Evolutionary conservation across 1,284 basidiomycete genomes (phyloP).

Genomic region (Jaminaea rosea): DNA sequence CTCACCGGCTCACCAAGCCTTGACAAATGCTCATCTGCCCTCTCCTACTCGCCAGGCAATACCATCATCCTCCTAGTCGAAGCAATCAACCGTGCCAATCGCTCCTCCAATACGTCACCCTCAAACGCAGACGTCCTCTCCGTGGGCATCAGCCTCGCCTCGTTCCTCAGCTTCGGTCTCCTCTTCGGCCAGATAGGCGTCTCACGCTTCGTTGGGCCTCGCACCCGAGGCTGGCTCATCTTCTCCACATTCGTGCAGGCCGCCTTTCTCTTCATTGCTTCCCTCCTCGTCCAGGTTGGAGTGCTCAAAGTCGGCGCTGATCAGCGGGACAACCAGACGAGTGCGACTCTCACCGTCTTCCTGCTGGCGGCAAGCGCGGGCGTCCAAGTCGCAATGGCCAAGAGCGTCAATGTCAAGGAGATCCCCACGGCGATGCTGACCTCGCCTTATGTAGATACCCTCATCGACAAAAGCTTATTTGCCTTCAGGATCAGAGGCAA

Average conservation of each 20-base stretch:
- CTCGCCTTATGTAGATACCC: background rate
- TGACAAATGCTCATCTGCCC: no score
- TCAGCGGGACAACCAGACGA: background rate
- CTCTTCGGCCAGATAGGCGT: background rate
- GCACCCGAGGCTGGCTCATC: background rate
- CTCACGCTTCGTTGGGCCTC: no score
- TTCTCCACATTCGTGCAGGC: background rate
- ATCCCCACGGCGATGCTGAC: background rate
- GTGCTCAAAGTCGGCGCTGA: background rate
- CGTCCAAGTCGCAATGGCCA: background rate
- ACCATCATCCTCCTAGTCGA: background rate
- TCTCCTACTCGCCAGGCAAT: no score
- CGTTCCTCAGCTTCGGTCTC: background rate
- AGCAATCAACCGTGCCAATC: background rate
- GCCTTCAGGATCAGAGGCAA: background rate
- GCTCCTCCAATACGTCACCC: background rate
- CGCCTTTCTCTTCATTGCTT: background rate
- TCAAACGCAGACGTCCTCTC: no score
- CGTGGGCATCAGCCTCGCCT: background rate
- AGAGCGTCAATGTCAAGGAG: background rate
- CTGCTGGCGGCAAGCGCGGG: background rate
- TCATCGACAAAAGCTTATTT: background rate
- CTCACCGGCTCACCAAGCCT: no score
- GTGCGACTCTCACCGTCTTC: background rate
- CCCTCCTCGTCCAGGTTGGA: background rate